Evolutionary conservation across 768 basidiomycete genomes (phyloP).

Genomic region (Agrocybe pediades): DNA sequence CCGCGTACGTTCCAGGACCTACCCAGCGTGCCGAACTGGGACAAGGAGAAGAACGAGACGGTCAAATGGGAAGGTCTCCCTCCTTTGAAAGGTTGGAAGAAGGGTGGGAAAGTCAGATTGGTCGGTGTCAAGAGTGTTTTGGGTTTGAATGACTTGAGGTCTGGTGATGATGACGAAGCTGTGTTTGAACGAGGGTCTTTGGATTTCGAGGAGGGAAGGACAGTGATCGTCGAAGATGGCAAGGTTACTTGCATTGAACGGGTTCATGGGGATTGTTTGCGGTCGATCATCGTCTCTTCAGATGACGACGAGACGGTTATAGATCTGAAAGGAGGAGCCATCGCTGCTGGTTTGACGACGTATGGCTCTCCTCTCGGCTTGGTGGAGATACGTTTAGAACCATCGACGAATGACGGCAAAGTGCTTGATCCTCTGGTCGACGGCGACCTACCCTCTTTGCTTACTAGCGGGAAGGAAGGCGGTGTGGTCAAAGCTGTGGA

Average conservation of each 20-base stretch:
- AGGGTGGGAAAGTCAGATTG: constrained; percentile 47
- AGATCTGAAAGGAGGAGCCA: constrained; percentile 65
- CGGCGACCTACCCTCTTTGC: constrained; percentile 35
- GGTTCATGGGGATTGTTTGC: constrained; percentile 21
- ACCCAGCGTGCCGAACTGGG: constrained; percentile 59
- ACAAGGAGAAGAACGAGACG: constrained; percentile 57
- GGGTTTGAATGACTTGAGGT: constrained; percentile 21
- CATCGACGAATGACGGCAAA: constrained; percentile 66
- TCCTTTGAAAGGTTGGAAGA: constrained; percentile 48
- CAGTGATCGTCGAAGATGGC: constrained; percentile 56
- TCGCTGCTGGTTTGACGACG: constrained; percentile 63
- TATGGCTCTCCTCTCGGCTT: constrained; percentile 64
- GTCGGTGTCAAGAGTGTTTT: constrained; percentile 47
- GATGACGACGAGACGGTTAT: constrained; percentile 27
- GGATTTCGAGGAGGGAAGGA: constrained; percentile 13
- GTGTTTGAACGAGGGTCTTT: constrained; percentile 21
- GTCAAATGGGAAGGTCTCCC: constrained; percentile 70
- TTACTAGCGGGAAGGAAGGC: constrained; percentile 36
- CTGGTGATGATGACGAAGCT: constrained; percentile 16
- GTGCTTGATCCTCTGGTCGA: constrained; percentile 52
- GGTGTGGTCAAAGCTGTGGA: constrained; percentile 63
- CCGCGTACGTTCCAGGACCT: constrained; percentile 47
- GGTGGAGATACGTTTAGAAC: constrained; percentile 66
- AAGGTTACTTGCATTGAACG: constrained; percentile 43
- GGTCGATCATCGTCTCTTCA: neutral